These are phyloP conservation scores for Coemansia sp. DNA, from an alignment of 192 early-diverging fungal genomes.

Conservation along the genomic window DNA sequence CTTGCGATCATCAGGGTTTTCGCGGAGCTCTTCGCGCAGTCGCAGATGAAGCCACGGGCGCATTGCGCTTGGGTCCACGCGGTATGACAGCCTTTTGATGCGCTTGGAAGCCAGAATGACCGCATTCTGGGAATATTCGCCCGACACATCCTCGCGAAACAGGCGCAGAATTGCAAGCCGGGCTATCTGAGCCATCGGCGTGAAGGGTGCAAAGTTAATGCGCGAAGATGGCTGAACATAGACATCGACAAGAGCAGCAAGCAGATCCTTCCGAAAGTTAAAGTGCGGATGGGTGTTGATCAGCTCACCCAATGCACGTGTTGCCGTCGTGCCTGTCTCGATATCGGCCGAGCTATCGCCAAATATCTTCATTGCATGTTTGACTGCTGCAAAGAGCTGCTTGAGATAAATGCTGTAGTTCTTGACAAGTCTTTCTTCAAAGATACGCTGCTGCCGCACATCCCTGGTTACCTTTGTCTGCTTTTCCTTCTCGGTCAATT, in stretches of 20 bases:
- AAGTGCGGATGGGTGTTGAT: constrained; percentile 85
- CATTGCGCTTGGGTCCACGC: constrained; percentile 65
- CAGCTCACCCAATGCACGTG: constrained; percentile 82
- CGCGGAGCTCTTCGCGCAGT: constrained; percentile 78
- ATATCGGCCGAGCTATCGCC: constrained; percentile 33
- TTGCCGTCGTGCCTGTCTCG: constrained; percentile 61
- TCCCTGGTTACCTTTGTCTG: constrained; percentile 78
- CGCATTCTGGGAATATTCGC: constrained; percentile 82
- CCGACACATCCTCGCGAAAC: constrained; percentile 83
- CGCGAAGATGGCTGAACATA: constrained; percentile 60
- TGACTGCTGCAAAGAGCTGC: constrained; percentile 61
- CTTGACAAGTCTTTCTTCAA: constrained; percentile 76
- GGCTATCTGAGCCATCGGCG: constrained; percentile 68
- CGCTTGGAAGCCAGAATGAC: constrained; percentile 82
- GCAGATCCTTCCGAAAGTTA: constrained; percentile 90
- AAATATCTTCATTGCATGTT: constrained; percentile 42
- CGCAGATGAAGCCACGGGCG: constrained; percentile 79
- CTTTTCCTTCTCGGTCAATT: constrained; percentile 81
- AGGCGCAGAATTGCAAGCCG: constrained; percentile 75
- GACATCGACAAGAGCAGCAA: constrained; percentile 73
- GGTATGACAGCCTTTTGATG: constrained; percentile 78
- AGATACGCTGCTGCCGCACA: constrained; percentile 82
- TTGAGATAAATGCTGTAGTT: constrained; percentile 87
- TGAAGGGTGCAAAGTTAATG: constrained; percentile 63
- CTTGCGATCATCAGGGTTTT: constrained; percentile 57